Percentiles rank a stretch among this genome's conserved stretches.
phyloP scores from a whole-genome alignment of 192 early-diverging fungal genomes.

The Coemansia sp. region DNA sequence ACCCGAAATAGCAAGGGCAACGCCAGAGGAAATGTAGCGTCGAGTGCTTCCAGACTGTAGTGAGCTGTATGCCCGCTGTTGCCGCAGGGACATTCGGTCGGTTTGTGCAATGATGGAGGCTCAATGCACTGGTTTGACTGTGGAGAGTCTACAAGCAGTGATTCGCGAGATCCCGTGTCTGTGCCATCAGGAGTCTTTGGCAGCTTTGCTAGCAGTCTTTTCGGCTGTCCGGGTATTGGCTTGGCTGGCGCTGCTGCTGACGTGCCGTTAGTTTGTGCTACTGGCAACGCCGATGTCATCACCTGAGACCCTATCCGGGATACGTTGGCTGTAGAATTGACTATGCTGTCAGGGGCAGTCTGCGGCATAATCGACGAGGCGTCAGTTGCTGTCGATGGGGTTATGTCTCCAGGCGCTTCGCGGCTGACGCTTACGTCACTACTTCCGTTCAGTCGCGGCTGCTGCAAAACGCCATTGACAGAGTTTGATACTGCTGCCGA shows the following conservation, averaged over 20 bases:
- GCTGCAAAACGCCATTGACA: neutral
- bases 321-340: neutral
- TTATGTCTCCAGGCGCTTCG: neutral
- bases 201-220: constrained; percentile 23
- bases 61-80: constrained; percentile 22
- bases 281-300: neutral
- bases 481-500: neutral
- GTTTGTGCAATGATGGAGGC: constrained; percentile 19
- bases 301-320: constrained; percentile 6
- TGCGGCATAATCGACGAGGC: constrained; percentile 10
- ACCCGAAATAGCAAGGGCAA: constrained; percentile 48
- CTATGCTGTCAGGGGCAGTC: constrained; percentile 7
- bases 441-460: neutral
- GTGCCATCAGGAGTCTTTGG: constrained; percentile 37
- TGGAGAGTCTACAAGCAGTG: no score
- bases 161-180: constrained; percentile 15
- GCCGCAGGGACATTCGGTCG: constrained; percentile 44
- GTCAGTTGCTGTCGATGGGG: constrained; percentile 11
- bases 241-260: constrained; percentile 4
- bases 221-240: neutral
- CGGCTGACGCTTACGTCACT: neutral
- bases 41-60: constrained; percentile 39
- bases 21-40: constrained; percentile 44
- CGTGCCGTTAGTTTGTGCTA: neutral
- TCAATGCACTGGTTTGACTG: no score